These are phyloP conservation scores for Phanerodontia chrysosporium DNA, from an alignment of 768 basidiomycete species.

Conservation along the genomic window DNA sequence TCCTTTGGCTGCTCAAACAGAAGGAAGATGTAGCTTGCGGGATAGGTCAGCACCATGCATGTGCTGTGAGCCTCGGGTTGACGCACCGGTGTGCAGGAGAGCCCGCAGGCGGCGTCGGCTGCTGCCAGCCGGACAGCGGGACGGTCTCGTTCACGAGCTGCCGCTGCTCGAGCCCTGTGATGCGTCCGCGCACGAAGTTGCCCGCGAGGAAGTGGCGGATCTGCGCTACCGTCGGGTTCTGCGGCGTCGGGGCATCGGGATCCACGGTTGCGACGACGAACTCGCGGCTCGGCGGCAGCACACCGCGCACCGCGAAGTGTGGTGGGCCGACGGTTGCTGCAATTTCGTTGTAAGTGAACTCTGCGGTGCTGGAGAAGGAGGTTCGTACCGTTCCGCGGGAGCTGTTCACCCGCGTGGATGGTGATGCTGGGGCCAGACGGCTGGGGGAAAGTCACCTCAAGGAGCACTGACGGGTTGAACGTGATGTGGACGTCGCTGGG, in stretches of 20 bases:
- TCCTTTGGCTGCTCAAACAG: constrained; percentile 28
- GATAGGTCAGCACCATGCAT: background rate
- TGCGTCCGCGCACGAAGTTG: constrained; percentile 15
- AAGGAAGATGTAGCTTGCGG: constrained; percentile 26
- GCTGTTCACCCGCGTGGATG: constrained; percentile 31
- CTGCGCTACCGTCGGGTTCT: constrained; percentile 23
- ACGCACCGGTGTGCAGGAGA: constrained; percentile 31
- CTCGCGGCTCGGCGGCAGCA: constrained; percentile 9
- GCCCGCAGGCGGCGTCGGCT: constrained; percentile 28
- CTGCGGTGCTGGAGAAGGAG: background rate
- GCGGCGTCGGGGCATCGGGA: constrained; percentile 31
- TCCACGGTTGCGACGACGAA: constrained; percentile 31
- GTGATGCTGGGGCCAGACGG: constrained; percentile 25
- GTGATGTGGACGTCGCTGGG: constrained; percentile 37
- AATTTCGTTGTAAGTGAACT: background rate
- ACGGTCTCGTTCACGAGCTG: constrained; percentile 25
- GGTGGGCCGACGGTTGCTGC: constrained; percentile 16
- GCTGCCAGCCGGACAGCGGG: constrained; percentile 26
- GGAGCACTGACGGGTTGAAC: constrained; percentile 34
- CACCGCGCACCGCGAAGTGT: constrained; percentile 9
- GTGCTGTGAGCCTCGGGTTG: background rate
- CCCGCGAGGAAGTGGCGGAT: constrained; percentile 28
- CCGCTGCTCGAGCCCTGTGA: constrained; percentile 2
- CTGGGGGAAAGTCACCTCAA: constrained; percentile 37
- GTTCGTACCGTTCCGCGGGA: constrained; percentile 12